A percentile compares a stretch with the other conserved stretches of the same genome.
Evolutionary conservation across 2,329 filamentous ascomycete species (phyloP).

Genomic region (Penicillium paneum): DNA sequence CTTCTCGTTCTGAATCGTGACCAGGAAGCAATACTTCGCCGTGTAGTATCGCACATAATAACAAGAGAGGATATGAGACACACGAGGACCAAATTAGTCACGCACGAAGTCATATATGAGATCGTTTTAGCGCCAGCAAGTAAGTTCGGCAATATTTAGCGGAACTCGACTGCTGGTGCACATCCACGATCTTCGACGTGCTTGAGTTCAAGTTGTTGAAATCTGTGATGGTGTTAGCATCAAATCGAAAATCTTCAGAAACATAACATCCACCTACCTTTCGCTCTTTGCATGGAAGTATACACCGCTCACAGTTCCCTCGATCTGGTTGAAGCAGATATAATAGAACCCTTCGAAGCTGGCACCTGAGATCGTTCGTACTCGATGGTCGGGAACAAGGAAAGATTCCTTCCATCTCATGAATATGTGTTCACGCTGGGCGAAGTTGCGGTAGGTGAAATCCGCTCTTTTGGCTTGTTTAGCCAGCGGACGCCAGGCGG

Average conservation of each 20-base stretch:
- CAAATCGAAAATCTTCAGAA: background rate
- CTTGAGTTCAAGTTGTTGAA: slow-evolving; percentile 87
- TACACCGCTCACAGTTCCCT: slow-evolving; percentile 83
- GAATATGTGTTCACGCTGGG: slow-evolving; percentile 83
- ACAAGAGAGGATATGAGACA: background rate
- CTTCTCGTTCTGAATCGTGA: background rate
- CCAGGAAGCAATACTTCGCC: slow-evolving; percentile 13
- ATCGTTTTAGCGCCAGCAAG: slow-evolving; percentile 14
- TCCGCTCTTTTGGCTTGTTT: slow-evolving; percentile 59
- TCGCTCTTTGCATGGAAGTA: slow-evolving; percentile 99
- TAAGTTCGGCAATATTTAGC: slow-evolving; percentile 52
- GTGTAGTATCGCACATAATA: background rate
- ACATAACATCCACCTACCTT: slow-evolving; percentile 63
- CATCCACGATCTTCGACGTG: slow-evolving; percentile 83
- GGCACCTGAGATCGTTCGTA: slow-evolving; percentile 84
- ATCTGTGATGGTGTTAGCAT: slow-evolving; percentile 52
- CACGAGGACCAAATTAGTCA: background rate
- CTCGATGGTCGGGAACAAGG: slow-evolving; percentile 88
- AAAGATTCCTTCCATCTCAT: slow-evolving; percentile 99
- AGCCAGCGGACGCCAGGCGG: slow-evolving; percentile 74
- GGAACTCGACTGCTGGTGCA: slow-evolving; percentile 83
- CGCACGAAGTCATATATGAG: background rate
- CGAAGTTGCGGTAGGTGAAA: slow-evolving; percentile 64
- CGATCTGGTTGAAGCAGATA: slow-evolving; percentile 93
- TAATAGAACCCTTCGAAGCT: slow-evolving; percentile 99